phyloP scores from a whole-genome alignment of 192 early-diverging fungal species.

The Glomus cerebriforme region DNA sequence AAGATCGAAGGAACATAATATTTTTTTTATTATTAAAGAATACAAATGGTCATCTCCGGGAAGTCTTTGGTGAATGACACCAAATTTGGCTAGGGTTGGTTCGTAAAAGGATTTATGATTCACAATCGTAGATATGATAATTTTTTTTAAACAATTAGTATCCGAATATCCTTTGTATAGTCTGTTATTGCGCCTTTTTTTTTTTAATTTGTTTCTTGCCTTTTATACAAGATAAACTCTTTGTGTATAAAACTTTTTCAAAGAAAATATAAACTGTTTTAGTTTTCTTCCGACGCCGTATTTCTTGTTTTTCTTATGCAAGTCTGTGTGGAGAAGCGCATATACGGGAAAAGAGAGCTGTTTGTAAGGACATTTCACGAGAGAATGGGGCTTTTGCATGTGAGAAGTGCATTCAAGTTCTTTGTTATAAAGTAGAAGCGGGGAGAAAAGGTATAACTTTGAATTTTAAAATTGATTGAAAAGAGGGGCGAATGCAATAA shows the following conservation, averaged over 20 bases:
- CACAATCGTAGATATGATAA: slow-evolving; percentile 5
- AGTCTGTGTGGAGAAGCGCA: background rate
- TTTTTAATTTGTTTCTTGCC: slow-evolving; percentile 23
- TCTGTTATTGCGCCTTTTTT: background rate
- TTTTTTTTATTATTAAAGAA: background rate
- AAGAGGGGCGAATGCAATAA: slow-evolving; percentile 13
- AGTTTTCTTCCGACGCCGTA: slow-evolving; percentile 6
- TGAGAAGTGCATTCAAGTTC: slow-evolving; percentile 3
- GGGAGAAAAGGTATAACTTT: slow-evolving; percentile 16
- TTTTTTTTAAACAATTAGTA: slow-evolving; percentile 13
- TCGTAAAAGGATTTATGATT: slow-evolving; percentile 21
- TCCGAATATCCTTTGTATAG: slow-evolving; percentile 8
- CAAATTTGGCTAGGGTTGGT: slow-evolving; percentile 6
- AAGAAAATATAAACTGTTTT: slow-evolving; percentile 1
- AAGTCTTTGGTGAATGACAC: background rate
- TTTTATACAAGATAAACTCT: slow-evolving; percentile 7
- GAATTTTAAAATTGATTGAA: slow-evolving; percentile 11
- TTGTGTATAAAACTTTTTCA: background rate
- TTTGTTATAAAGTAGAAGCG: slow-evolving; percentile 13
- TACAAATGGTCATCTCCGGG: no score
- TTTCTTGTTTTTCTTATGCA: slow-evolving; percentile 11
- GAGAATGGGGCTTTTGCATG: slow-evolving; percentile 1
- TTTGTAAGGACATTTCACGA: slow-evolving; percentile 2
- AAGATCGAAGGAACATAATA: slow-evolving; percentile 6
- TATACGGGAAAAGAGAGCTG: background rate